Evolutionary conservation across 2,329 filamentous ascomycete genomes (phyloP).

Genomic region (Xylariales sp.): DNA sequence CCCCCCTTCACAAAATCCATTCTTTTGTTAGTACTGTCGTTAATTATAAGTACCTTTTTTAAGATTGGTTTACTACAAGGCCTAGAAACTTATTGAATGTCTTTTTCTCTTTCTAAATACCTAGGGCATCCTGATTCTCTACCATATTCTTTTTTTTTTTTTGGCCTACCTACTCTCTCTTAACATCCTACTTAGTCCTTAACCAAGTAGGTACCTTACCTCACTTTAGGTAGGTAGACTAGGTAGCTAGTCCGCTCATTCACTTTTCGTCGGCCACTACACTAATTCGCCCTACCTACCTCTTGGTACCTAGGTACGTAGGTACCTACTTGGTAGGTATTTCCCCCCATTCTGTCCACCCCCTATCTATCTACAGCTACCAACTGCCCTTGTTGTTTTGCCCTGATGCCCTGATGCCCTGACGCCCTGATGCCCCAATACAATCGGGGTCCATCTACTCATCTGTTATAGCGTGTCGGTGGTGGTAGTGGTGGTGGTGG

Average conservation of each 20-base stretch:
- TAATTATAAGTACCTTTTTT: neutral
- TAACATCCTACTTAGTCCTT: neutral
- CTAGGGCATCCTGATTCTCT: neutral
- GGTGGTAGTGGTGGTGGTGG: constrained; percentile 13
- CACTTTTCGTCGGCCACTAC: constrained; percentile 7
- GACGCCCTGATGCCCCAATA: constrained; percentile 2
- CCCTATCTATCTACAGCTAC: constrained; percentile 9
- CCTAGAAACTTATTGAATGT: neutral
- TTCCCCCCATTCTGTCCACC: constrained; percentile 15
- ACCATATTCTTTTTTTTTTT: neutral
- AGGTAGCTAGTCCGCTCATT: constrained; percentile 4
- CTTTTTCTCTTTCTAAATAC: neutral
- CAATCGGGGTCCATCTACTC: constrained; percentile 1
- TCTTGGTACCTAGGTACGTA: too few species aligned
- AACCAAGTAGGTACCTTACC: neutral
- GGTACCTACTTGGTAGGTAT: neutral
- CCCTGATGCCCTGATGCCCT: too few species aligned
- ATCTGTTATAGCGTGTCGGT: neutral
- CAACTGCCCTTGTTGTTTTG: constrained; percentile 14
- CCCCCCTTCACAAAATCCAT: neutral
- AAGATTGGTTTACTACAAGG: neutral
- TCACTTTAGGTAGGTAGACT: neutral
- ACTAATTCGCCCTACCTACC: constrained; percentile 14
- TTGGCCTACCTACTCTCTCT: neutral
- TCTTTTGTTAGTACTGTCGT: neutral